phyloP scores from a whole-genome alignment of 2,329 filamentous ascomycete genomes.

The Xylariaceae sp. region DNA sequence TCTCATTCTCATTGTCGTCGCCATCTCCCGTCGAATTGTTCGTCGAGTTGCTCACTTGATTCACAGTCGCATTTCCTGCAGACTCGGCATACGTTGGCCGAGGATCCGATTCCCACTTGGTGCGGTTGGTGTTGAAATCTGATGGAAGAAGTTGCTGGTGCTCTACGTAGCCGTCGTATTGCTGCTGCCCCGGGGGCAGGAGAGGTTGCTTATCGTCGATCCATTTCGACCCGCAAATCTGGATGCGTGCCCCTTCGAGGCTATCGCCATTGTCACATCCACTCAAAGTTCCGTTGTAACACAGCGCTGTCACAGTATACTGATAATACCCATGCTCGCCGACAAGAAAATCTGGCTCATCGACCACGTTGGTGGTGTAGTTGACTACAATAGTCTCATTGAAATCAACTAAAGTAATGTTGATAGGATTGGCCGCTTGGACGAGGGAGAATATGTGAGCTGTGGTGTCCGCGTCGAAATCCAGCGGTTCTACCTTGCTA shows the following conservation, averaged over 20 bases:
- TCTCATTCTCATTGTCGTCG: not conserved
- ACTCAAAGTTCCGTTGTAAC: slow-evolving; percentile 6
- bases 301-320: not conserved
- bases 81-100: slow-evolving; percentile 5
- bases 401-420: slow-evolving; percentile 2
- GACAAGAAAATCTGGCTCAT: slow-evolving; percentile 1
- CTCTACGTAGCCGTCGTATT: slow-evolving; percentile 1
- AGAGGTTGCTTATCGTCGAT: slow-evolving; percentile 1
- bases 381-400: slow-evolving; percentile 5
- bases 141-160: not conserved
- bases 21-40: not conserved
- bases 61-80: slow-evolving; percentile 8
- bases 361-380: slow-evolving; percentile 3
- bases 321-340: not conserved
- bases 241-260: slow-evolving; percentile 3
- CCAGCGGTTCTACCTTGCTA: not conserved
- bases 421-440: slow-evolving; percentile 5
- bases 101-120: not conserved
- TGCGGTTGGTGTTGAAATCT: no score
- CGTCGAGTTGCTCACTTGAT: not conserved
- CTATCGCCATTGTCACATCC: not conserved
- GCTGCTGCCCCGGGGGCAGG: slow-evolving; percentile 2
- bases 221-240: slow-evolving; percentile 5
- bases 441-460: slow-evolving; percentile 4
- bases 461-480: not conserved